A percentile compares a stretch with the other conserved stretches of the same genome.
Evolutionary conservation across 805 yeast species (phyloP).

Genomic region (Jamesozyma spencerorum): DNA sequence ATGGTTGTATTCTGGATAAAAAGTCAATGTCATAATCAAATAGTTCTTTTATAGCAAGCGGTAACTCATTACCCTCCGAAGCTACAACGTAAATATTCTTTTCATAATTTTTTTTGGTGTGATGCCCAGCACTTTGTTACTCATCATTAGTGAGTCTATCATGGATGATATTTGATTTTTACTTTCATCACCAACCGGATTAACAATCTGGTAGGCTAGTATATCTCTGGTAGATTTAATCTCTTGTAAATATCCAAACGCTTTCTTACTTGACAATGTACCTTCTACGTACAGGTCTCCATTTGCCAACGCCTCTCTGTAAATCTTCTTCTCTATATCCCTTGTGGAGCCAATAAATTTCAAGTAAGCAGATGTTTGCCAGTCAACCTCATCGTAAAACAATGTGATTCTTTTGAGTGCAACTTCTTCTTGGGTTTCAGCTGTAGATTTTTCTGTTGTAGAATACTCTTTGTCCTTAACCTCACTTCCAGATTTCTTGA

Average conservation of each 20-base stretch:
- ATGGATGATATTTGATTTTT: slow-evolving; percentile 12
- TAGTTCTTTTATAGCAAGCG: slow-evolving; percentile 1
- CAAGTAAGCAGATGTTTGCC: slow-evolving; percentile 9
- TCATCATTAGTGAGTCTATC: slow-evolving; percentile 12
- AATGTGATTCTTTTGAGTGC: slow-evolving; percentile 3
- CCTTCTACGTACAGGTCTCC: slow-evolving; percentile 31
- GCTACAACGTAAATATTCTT: slow-evolving; percentile 31
- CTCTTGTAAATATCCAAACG: slow-evolving; percentile 16
- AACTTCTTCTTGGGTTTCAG: neutral
- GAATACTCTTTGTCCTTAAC: neutral
- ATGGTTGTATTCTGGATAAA: slow-evolving; percentile 1
- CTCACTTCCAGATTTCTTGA: neutral
- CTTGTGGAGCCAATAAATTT: slow-evolving; percentile 13
- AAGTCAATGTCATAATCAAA: neutral
- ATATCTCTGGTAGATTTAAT: slow-evolving; percentile 15
- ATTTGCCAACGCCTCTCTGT: slow-evolving; percentile 24
- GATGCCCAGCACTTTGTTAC: slow-evolving; percentile 19
- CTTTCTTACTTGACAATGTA: slow-evolving; percentile 20
- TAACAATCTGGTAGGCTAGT: slow-evolving; percentile 13
- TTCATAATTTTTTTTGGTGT: slow-evolving; percentile 13
- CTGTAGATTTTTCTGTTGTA: neutral
- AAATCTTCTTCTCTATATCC: slow-evolving; percentile 8
- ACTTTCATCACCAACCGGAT: slow-evolving; percentile 7
- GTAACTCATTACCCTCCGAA: slow-evolving; percentile 14
- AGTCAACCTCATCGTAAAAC: slow-evolving; percentile 11